Conservation (phyloP, 164 flowering plant genomes). For the Santalum album region DNA sequence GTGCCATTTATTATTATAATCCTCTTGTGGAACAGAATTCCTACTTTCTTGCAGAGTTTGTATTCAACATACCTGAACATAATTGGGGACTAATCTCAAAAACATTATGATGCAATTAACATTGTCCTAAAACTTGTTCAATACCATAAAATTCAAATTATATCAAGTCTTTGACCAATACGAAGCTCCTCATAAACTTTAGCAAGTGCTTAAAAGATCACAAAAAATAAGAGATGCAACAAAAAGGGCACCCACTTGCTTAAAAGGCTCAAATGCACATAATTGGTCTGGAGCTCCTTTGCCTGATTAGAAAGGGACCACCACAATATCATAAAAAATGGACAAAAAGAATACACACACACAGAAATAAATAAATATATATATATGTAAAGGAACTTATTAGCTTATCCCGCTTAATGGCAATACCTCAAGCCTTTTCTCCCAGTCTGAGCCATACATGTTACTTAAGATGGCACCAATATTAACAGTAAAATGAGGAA, state of each 20-base stretch:
- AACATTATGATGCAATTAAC: too few relatives aligned
- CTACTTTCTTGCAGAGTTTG: too few relatives aligned
- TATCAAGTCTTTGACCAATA: too few relatives aligned
- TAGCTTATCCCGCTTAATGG: not conserved
- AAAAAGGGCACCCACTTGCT: conserved; percentile 56
- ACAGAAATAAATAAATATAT: not conserved
- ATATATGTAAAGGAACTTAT: not conserved
- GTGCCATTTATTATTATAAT: too few relatives aligned
- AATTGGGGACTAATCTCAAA: too few relatives aligned
- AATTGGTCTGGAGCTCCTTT: conserved; percentile 79
- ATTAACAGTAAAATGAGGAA: conserved; percentile 77
- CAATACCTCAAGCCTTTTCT: conserved; percentile 78
- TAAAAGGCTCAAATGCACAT: conserved; percentile 66
- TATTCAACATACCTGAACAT: too few relatives aligned
- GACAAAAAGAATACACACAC: too few relatives aligned
- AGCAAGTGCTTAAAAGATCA: too few relatives aligned
- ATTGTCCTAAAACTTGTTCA: too few relatives aligned
- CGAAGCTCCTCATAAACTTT: too few relatives aligned
- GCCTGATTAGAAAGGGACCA: conserved; percentile 30
- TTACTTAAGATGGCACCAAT: conserved; percentile 55
- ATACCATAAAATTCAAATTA: too few relatives aligned
- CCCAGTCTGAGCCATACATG: conserved; percentile 80
- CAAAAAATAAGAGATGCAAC: not conserved
- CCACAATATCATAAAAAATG: not conserved
- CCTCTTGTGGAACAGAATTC: too few relatives aligned